A percentile compares a stretch with the other conserved stretches of the same genome.
Conservation (phyloP, 2,329 filamentous ascomycete species). For the Parafenestella ontariensis region DNA sequence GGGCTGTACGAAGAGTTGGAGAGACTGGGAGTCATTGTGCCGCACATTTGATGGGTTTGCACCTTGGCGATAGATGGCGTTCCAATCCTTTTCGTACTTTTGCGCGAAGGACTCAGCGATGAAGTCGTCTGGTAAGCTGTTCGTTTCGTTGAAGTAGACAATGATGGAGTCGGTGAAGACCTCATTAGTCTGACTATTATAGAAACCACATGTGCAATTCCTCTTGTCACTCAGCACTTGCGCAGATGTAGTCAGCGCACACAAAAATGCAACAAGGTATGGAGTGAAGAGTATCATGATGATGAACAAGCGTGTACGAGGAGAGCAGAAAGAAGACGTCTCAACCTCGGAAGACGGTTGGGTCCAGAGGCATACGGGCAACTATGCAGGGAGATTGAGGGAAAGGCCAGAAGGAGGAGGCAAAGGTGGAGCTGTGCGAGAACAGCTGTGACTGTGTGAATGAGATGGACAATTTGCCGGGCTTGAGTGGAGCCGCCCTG, state of each 20-base stretch:
- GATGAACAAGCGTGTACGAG: constrained; percentile 17
- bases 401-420: not conserved
- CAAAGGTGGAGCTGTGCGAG: not conserved
- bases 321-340: constrained; percentile 4
- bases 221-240: constrained; percentile 24
- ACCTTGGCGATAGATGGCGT: constrained; percentile 53
- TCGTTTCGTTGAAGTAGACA: constrained; percentile 60
- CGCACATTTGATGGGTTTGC: constrained; percentile 51
- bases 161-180: constrained; percentile 58
- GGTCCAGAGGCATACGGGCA: not conserved
- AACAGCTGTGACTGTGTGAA: not conserved
- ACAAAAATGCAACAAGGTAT: constrained; percentile 21
- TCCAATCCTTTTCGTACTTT: constrained; percentile 57
- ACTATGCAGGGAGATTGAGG: not conserved
- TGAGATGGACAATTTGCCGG: not conserved
- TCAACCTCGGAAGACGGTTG: constrained; percentile 6
- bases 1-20: constrained; percentile 47
- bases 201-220: constrained; percentile 57
- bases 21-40: constrained; percentile 42
- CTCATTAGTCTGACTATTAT: constrained; percentile 47
- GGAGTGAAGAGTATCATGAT: constrained; percentile 17
- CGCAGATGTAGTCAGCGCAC: constrained; percentile 19
- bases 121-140: constrained; percentile 46
- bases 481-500: constrained; percentile 12
- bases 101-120: constrained; percentile 51